Evolutionary conservation across 2,329 filamentous ascomycete genomes (phyloP).

Genomic region (Alternaria sp.): DNA sequence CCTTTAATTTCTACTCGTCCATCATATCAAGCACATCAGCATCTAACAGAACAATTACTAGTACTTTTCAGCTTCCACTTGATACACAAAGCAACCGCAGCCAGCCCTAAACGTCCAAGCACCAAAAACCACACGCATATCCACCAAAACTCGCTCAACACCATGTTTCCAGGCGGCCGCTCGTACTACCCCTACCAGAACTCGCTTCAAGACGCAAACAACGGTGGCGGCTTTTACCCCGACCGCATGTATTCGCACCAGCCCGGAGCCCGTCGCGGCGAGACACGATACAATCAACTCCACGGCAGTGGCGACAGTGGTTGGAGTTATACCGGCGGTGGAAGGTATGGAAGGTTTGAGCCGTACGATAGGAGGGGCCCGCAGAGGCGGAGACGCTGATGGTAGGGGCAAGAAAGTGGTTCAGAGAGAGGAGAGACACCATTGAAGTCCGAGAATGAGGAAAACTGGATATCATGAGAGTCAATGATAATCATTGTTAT

Average conservation of each 20-base stretch:
- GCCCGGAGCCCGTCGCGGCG: not conserved
- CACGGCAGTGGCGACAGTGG: not conserved
- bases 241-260: conserved; percentile 7
- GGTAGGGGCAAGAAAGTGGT: not conserved
- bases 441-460: not conserved
- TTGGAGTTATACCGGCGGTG: conserved; percentile 5
- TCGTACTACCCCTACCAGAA: not conserved
- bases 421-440: not conserved
- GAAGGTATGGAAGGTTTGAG: conserved; percentile 4
- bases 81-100: not conserved
- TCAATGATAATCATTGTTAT: not conserved
- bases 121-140: not conserved
- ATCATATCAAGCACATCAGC: not conserved
- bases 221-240: conserved; percentile 1
- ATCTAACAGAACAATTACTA: not conserved
- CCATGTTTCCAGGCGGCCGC: conserved; percentile 3
- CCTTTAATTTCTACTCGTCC: not conserved
- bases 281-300: conserved; percentile 1
- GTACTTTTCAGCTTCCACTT: not conserved
- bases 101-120: not conserved
- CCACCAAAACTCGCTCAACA: not conserved
- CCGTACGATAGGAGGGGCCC: conserved; percentile 1
- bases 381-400: not conserved
- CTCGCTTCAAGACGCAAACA: not conserved
- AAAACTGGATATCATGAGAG: not conserved